These are phyloP conservation scores for Russula olivacea DNA, from an alignment of 768 basidiomycete species.

Conservation along the genomic window DNA sequence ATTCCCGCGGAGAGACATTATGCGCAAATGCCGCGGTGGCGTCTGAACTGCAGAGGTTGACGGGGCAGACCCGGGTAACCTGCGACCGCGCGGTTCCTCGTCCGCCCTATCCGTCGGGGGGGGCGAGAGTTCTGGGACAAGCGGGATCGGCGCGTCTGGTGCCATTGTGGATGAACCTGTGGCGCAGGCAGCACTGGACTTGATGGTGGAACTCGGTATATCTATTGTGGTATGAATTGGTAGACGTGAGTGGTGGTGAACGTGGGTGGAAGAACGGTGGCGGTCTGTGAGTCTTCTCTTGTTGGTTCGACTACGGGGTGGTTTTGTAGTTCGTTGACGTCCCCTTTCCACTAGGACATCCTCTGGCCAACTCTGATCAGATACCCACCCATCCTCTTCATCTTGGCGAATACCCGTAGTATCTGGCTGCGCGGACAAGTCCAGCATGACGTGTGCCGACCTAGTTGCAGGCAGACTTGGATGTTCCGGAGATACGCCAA, in stretches of 20 bases:
- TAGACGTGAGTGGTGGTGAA: conserved; percentile 2
- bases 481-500: not conserved
- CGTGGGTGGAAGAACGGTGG: conserved; percentile 1
- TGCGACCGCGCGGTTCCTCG: conserved; percentile 27
- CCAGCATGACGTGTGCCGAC: not conserved
- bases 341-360: not conserved
- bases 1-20: conserved; percentile 31
- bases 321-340: not conserved
- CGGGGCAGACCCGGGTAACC: conserved; percentile 13
- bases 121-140: not conserved
- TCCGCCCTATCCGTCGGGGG: conserved; percentile 6
- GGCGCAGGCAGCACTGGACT: not conserved
- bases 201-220: not conserved
- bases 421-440: conserved; percentile 2
- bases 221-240: not conserved
- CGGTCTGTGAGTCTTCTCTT: not conserved
- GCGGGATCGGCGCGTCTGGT: not conserved
- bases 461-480: not conserved
- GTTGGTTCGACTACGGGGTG: conserved; percentile 19
- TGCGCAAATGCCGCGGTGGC: conserved; percentile 29
- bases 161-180: conserved; percentile 20
- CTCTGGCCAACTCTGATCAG: conserved; percentile 42
- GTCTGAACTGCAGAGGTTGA: conserved; percentile 17
- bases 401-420: conserved; percentile 29
- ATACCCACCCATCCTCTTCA: conserved; percentile 58